Percentiles rank a stretch among this genome's conserved stretches.
These are phyloP conservation scores for Aspergillus sp. DNA, from an alignment of 2,329 filamentous ascomycete species.

Conservation along the genomic window DNA sequence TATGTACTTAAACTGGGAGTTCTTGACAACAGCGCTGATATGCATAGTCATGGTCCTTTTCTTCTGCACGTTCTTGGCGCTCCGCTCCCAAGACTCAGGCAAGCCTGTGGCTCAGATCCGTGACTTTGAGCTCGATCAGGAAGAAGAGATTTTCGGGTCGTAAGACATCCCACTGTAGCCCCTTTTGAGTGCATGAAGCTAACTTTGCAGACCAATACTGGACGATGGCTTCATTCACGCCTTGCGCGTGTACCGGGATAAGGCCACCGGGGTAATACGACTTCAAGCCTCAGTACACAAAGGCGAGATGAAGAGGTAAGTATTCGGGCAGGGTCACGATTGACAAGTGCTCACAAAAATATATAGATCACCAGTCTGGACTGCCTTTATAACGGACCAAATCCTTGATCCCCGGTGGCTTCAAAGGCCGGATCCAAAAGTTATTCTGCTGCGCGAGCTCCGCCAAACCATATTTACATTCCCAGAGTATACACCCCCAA, in stretches of 20 bases:
- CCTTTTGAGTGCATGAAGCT: background rate
- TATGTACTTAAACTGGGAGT: constrained; percentile 25
- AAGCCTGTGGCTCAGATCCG: constrained; percentile 42
- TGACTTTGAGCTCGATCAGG: constrained; percentile 51
- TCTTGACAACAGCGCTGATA: background rate
- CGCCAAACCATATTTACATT: constrained; percentile 54
- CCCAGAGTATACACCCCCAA: constrained; percentile 48
- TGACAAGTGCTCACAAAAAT: background rate
- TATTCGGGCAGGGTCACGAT: background rate
- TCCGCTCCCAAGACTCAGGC: constrained; percentile 56
- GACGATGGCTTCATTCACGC: constrained; percentile 55
- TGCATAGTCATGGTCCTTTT: constrained; percentile 55
- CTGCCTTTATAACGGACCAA: constrained; percentile 54
- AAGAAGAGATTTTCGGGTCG: constrained; percentile 52
- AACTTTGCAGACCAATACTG: constrained; percentile 48
- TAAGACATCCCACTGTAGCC: constrained; percentile 23
- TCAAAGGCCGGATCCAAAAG: constrained; percentile 40
- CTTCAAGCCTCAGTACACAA: constrained; percentile 57
- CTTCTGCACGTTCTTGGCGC: constrained; percentile 56
- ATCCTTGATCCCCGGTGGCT: constrained; percentile 51
- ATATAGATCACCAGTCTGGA: constrained; percentile 59
- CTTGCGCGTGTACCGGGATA: constrained; percentile 55
- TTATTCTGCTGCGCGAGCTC: constrained; percentile 51
- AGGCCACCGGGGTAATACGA: constrained; percentile 51
- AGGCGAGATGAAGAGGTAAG: constrained; percentile 52